phyloP scores from a whole-genome alignment of 2,329 filamentous ascomycete species.

The Taxawa tesnikishii region DNA sequence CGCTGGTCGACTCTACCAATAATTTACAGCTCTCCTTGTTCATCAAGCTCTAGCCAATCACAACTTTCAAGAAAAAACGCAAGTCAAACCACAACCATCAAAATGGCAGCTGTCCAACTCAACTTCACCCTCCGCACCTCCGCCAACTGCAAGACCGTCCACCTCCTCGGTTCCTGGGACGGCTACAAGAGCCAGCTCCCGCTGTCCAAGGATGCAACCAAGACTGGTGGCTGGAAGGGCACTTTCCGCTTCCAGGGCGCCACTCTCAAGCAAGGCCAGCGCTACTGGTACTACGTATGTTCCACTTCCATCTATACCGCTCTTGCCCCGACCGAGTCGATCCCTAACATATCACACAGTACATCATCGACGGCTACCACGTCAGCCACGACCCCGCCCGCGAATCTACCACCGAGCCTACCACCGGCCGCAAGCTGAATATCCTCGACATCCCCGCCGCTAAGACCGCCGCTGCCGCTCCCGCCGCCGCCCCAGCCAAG shows the following conservation, averaged over 20 bases:
- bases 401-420: constrained; percentile 82
- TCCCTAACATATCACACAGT: constrained; percentile 27
- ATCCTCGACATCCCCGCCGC: constrained; percentile 73
- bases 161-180: constrained; percentile 97
- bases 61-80: constrained; percentile 11
- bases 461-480: constrained; percentile 29
- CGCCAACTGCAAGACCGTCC: constrained; percentile 90
- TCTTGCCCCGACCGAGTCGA: too few species aligned
- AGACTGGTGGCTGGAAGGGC: constrained; percentile 86
- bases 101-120: constrained; percentile 82
- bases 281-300: constrained; percentile 94
- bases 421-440: constrained; percentile 93
- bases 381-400: constrained; percentile 91
- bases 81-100: constrained; percentile 11
- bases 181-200: constrained; percentile 91
- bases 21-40: constrained; percentile 39
- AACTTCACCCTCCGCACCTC: constrained; percentile 95
- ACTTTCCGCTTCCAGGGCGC: constrained; percentile 89
- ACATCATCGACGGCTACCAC: constrained; percentile 99
- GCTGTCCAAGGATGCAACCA: constrained; percentile 72
- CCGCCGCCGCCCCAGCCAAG: constrained; percentile 24
- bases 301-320: background rate
- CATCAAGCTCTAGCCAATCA: constrained; percentile 17
- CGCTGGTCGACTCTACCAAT: constrained; percentile 29
- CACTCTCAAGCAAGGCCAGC: constrained; percentile 74